phyloP scores from a whole-genome alignment of 1,139 yeast species.

The Pichia sp. region DNA sequence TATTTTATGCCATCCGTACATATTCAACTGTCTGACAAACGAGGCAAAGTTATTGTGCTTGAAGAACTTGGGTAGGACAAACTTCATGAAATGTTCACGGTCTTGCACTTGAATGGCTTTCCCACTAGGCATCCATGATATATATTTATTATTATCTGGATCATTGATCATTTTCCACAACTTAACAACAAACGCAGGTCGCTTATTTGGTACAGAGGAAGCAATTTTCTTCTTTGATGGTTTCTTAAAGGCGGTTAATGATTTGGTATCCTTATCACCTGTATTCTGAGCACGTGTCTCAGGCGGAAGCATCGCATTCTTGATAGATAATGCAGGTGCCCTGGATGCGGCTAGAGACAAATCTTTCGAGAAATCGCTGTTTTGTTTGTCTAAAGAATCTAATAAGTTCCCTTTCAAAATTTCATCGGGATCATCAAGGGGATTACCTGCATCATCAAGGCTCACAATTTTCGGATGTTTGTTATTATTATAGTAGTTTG shows the following conservation, averaged over 20 bases:
- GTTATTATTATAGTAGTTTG: too few relatives aligned
- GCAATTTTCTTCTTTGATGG: constrained; percentile 17
- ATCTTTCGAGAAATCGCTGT: too few relatives aligned
- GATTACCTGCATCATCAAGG: too few relatives aligned
- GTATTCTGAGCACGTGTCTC: background rate
- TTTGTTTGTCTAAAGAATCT: too few relatives aligned
- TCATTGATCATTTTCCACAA: constrained; percentile 96
- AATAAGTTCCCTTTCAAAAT: too few relatives aligned
- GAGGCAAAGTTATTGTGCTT: constrained; percentile 93
- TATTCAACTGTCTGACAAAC: constrained; percentile 90
- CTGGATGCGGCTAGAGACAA: too few relatives aligned
- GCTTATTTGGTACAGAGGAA: constrained; percentile 27
- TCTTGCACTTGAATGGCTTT: constrained; percentile 76
- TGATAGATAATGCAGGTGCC: too few relatives aligned
- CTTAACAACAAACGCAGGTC: constrained; percentile 89
- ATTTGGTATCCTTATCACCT: background rate
- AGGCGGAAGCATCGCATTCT: too few relatives aligned
- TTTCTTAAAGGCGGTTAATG: constrained; percentile 12
- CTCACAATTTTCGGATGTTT: too few relatives aligned
- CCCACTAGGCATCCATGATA: constrained; percentile 84
- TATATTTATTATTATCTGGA: constrained; percentile 55
- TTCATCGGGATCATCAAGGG: too few relatives aligned
- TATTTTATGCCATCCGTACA: constrained; percentile 98
- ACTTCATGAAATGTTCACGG: constrained; percentile 79
- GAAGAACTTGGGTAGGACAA: constrained; percentile 81